These are phyloP conservation scores for Pseudoscleropodium purum DNA, from an alignment of 225 moss, liverwort and hornwort species.

Conservation along the genomic window DNA sequence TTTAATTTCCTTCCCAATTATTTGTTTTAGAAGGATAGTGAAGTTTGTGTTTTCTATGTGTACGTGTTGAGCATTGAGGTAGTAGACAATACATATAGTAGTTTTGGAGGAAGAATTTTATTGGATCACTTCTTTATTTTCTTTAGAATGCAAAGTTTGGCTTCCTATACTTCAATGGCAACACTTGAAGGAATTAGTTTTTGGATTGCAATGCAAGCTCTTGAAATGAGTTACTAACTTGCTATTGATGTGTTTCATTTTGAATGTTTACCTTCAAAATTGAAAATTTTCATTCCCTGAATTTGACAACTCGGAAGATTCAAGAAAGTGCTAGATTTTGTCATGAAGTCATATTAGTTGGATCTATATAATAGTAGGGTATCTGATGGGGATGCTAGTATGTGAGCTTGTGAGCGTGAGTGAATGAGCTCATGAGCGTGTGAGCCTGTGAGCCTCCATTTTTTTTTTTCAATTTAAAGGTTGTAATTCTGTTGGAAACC, in stretches of 20 bases:
- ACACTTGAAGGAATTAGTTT: neutral
- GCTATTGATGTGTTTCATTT: neutral
- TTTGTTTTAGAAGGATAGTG: neutral
- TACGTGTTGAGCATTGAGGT: neutral
- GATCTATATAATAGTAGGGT: slow-evolving; percentile 68
- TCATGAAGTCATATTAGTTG: slow-evolving; percentile 72
- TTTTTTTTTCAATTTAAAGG: too few relatives aligned
- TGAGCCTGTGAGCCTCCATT: too few relatives aligned
- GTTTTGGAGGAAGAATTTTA: neutral
- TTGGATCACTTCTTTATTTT: neutral
- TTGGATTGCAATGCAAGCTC: neutral
- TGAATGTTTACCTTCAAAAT: neutral
- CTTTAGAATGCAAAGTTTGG: neutral
- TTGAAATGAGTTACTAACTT: neutral
- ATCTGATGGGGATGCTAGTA: too few relatives aligned
- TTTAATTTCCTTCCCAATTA: slow-evolving; percentile 4
- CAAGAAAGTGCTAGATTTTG: slow-evolving; percentile 81
- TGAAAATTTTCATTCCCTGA: neutral
- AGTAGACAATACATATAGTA: neutral
- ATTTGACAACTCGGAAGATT: slow-evolving; percentile 64
- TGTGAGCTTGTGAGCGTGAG: too few relatives aligned
- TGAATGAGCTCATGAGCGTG: too few relatives aligned
- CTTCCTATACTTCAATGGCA: neutral
- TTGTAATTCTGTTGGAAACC: too few relatives aligned
- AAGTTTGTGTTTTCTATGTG: neutral